Conservation (phyloP, 78 protist genomes). For the Chrysochromulina parva region DNA sequence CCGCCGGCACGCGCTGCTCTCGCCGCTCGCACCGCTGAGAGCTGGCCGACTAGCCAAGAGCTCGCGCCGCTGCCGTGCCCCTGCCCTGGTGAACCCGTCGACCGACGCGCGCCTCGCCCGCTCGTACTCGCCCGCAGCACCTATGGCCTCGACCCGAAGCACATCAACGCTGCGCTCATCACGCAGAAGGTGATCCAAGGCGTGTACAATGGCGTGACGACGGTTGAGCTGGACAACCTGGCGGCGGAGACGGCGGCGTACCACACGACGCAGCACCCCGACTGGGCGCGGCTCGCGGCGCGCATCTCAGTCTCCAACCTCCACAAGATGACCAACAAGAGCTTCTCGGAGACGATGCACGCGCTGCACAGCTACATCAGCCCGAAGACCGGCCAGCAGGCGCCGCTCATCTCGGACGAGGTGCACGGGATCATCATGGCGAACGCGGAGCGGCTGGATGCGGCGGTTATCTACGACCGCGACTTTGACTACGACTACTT, state of each 20-base stretch:
- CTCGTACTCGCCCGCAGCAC: too few species aligned
- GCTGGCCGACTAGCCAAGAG: too few species aligned
- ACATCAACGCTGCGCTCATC: slow-evolving; percentile 29
- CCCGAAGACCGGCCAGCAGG: slow-evolving; percentile 62
- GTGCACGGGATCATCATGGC: slow-evolving; percentile 48
- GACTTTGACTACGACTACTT: slow-evolving; percentile 93
- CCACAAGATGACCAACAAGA: slow-evolving; percentile 85
- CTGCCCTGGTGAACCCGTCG: too few species aligned
- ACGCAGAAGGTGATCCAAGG: slow-evolving; percentile 36
- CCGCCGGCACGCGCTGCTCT: too few species aligned
- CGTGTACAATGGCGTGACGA: slow-evolving; percentile 61
- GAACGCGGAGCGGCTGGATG: slow-evolving; percentile 58
- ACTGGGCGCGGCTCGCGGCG: slow-evolving; percentile 95
- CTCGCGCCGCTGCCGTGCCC: too few species aligned
- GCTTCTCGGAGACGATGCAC: slow-evolving; percentile 63
- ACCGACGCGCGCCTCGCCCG: too few species aligned
- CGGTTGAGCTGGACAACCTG: slow-evolving; percentile 78
- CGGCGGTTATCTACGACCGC: slow-evolving; percentile 65
- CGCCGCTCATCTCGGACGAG: slow-evolving; percentile 88
- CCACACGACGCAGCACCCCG: slow-evolving; percentile 90
- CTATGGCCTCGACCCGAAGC: slow-evolving; percentile 43
- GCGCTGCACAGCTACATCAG: slow-evolving; percentile 16
- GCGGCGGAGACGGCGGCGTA: slow-evolving; percentile 96
- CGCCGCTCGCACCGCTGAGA: too few species aligned
- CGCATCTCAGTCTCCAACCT: slow-evolving; percentile 90